Evolutionary conservation across 352 stramenopile genomes (phyloP).

Genomic region (Phytophthora melonis): DNA sequence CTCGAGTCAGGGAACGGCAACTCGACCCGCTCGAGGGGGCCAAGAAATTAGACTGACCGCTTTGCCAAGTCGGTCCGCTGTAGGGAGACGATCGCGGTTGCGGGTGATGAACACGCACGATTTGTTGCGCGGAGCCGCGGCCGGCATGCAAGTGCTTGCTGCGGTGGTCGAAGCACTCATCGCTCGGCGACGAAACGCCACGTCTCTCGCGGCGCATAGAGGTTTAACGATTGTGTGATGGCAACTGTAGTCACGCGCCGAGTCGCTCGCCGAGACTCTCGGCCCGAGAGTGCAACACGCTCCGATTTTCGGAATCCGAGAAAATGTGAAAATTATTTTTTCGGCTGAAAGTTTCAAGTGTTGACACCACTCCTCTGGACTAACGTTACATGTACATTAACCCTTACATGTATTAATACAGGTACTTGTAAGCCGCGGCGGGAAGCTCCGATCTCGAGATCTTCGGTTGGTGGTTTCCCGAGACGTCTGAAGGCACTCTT

Average conservation of each 20-base stretch:
- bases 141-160: slow-evolving; percentile 22
- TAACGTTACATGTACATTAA: too few relatives aligned
- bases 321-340: too few relatives aligned
- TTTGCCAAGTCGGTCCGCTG: slow-evolving; percentile 7
- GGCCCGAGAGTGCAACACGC: too few relatives aligned
- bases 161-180: slow-evolving; percentile 33
- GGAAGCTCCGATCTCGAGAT: neutral
- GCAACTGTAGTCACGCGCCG: slow-evolving; percentile 32
- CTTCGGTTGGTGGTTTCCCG: neutral
- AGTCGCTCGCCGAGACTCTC: too few relatives aligned
- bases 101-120: slow-evolving; percentile 13
- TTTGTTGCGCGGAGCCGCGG: slow-evolving; percentile 7
- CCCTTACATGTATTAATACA: too few relatives aligned
- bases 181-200: slow-evolving; percentile 1
- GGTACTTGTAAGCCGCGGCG: too few relatives aligned
- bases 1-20: too few relatives aligned
- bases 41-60: neutral
- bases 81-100: slow-evolving; percentile 9
- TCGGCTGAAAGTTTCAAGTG: too few relatives aligned
- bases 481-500: slow-evolving; percentile 9
- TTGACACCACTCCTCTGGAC: too few relatives aligned
- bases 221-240: slow-evolving; percentile 33
- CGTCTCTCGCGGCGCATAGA: slow-evolving; percentile 22
- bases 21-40: too few relatives aligned
- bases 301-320: too few relatives aligned